These are phyloP conservation scores for Lactarius vividus DNA, from an alignment of 768 basidiomycete species.

Conservation along the genomic window DNA sequence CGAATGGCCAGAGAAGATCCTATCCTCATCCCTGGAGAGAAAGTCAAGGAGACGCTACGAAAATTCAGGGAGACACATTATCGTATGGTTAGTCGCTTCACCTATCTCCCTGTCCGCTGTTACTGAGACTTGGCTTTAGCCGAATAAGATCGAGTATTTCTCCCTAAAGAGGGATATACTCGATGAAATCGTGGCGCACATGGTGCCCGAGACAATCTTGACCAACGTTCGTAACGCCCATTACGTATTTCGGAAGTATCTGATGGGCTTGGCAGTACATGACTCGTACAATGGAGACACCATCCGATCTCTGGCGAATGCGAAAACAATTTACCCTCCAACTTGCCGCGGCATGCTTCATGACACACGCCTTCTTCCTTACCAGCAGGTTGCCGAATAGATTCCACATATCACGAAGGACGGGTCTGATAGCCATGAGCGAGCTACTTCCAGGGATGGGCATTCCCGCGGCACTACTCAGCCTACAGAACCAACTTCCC, in stretches of 20 bases:
- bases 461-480: slow-evolving; percentile 22
- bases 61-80: slow-evolving; percentile 49
- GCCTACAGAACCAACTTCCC: slow-evolving; percentile 44
- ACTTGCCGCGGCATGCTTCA: slow-evolving; percentile 83
- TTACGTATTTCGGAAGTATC: slow-evolving; percentile 2
- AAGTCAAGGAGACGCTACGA: slow-evolving; percentile 65
- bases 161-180: slow-evolving; percentile 78
- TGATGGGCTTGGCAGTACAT: slow-evolving; percentile 64
- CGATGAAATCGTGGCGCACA: slow-evolving; percentile 84
- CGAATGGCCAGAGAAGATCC: slow-evolving; percentile 87
- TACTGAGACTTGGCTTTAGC: slow-evolving; percentile 37
- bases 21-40: slow-evolving; percentile 80
- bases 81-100: slow-evolving; percentile 40
- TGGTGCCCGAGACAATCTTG: slow-evolving; percentile 86
- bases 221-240: slow-evolving; percentile 54
- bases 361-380: slow-evolving; percentile 85
- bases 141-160: slow-evolving; percentile 62
- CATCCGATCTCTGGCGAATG: slow-evolving; percentile 92
- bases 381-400: slow-evolving; percentile 80
- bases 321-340: slow-evolving; percentile 95
- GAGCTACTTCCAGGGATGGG: slow-evolving; percentile 80
- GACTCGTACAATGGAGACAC: slow-evolving; percentile 76
- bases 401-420: slow-evolving; percentile 86
- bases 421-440: slow-evolving; percentile 89
- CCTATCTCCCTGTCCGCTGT: not conserved